These are phyloP conservation scores for Aureobasidium sp. DNA, from an alignment of 2,329 filamentous ascomycete species.

Conservation along the genomic window DNA sequence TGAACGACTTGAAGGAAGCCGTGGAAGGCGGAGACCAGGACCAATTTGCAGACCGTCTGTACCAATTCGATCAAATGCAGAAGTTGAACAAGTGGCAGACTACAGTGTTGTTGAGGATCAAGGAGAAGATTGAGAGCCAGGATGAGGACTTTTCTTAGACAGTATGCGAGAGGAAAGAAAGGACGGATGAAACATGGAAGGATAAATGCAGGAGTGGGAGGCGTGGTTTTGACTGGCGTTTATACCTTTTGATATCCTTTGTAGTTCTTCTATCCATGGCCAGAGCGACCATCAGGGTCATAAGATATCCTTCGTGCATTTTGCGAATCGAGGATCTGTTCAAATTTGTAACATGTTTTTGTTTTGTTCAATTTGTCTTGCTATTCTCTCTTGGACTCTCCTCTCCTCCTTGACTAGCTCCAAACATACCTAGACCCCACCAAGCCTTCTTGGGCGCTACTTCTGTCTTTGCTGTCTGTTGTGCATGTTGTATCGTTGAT, in stretches of 20 bases:
- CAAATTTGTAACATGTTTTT: neutral
- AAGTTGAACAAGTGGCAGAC: constrained; percentile 98
- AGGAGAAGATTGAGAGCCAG: constrained; percentile 70
- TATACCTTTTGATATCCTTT: constrained; percentile 6
- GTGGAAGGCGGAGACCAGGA: constrained; percentile 75
- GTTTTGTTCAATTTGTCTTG: neutral
- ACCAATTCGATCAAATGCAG: constrained; percentile 84
- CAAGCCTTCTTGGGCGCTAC: constrained; percentile 15
- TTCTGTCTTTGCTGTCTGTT: constrained; percentile 11
- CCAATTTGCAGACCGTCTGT: constrained; percentile 76
- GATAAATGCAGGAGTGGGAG: neutral
- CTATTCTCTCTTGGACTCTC: constrained; percentile 7
- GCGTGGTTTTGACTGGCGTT: neutral
- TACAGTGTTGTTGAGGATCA: constrained; percentile 71
- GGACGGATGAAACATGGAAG: too few species aligned
- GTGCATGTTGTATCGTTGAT: neutral
- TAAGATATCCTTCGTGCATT: too few species aligned
- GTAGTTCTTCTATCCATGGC: neutral
- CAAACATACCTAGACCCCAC: constrained; percentile 16
- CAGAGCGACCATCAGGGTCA: neutral
- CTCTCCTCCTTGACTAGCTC: constrained; percentile 13
- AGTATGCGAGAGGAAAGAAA: too few species aligned
- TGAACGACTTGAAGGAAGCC: constrained; percentile 67
- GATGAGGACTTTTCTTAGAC: constrained; percentile 60
- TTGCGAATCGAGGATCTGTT: too few species aligned